Percentiles rank a stretch among this genome's conserved stretches.
These are phyloP conservation scores for Russula compacta DNA, from an alignment of 768 basidiomycete species.

Conservation along the genomic window DNA sequence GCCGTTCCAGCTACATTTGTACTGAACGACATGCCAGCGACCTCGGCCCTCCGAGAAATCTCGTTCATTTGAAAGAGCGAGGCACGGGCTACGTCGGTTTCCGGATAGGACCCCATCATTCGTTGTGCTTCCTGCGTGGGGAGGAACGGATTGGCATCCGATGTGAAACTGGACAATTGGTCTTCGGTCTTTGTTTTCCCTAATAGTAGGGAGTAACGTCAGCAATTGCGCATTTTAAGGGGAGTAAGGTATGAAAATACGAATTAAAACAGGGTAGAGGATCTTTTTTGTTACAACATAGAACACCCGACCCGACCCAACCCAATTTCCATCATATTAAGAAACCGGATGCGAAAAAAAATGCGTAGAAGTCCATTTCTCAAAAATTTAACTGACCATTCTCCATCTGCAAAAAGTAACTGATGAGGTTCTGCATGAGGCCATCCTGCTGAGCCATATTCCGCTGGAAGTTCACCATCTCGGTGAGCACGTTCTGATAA, in stretches of 20 bases:
- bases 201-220: slow-evolving; percentile 18
- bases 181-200: slow-evolving; percentile 30
- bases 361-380: not conserved
- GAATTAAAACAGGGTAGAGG: slow-evolving; percentile 26
- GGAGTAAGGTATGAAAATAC: slow-evolving; percentile 27
- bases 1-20: slow-evolving; percentile 7
- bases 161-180: slow-evolving; percentile 20
- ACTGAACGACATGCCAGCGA: slow-evolving; percentile 32
- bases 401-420: slow-evolving; percentile 71
- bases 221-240: slow-evolving; percentile 21
- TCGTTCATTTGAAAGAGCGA: slow-evolving; percentile 74
- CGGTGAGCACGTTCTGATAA: slow-evolving; percentile 59
- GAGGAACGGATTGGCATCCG: slow-evolving; percentile 42
- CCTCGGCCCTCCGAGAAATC: slow-evolving; percentile 53
- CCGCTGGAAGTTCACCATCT: slow-evolving; percentile 64
- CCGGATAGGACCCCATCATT: slow-evolving; percentile 39
- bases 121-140: slow-evolving; percentile 49
- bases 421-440: slow-evolving; percentile 71
- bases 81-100: slow-evolving; percentile 54
- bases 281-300: slow-evolving; percentile 9
- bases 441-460: slow-evolving; percentile 80
- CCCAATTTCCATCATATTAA: slow-evolving; percentile 6
- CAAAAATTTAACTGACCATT: slow-evolving; percentile 35
- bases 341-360: not conserved
- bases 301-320: not conserved